These are phyloP conservation scores for Salicornia ramosissima DNA, from an alignment of 148 eudicot genomes.

Conservation along the genomic window DNA sequence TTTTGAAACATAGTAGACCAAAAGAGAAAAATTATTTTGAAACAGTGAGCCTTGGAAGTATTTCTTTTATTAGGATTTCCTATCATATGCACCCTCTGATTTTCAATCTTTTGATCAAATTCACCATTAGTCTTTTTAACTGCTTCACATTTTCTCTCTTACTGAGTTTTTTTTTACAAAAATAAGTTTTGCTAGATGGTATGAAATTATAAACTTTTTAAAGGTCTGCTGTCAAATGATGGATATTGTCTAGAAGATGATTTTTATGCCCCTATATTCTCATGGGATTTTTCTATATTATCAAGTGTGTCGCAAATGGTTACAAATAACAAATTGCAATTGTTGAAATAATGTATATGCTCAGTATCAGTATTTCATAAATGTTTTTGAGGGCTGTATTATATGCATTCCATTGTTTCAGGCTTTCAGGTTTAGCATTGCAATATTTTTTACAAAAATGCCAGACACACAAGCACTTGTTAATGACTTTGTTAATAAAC, in stretches of 20 bases:
- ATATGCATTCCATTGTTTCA: neutral
- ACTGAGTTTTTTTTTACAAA: too few species aligned
- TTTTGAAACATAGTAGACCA: neutral
- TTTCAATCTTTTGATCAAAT: neutral
- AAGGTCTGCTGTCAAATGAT: too few species aligned
- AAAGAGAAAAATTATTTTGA: neutral
- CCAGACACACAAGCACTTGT: slow-evolving; percentile 83
- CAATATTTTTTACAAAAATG: too few species aligned
- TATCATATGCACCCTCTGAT: neutral
- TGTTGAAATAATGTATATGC: neutral
- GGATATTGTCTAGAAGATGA: too few species aligned
- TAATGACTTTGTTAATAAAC: slow-evolving; percentile 67
- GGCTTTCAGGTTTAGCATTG: neutral
- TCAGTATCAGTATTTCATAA: neutral
- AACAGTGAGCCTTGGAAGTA: neutral
- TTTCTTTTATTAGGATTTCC: neutral
- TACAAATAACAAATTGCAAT: neutral
- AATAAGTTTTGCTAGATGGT: neutral
- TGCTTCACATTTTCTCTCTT: neutral
- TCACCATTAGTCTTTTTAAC: too few species aligned
- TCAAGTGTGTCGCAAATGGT: neutral
- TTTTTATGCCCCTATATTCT: neutral
- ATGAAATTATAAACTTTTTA: too few species aligned
- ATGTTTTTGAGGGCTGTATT: neutral
- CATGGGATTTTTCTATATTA: neutral